Evolutionary conservation across 2,329 filamentous ascomycete species (phyloP), one percentile per base, ranked within the genome.

Genomic region (Phialocephala sp.): DNA sequence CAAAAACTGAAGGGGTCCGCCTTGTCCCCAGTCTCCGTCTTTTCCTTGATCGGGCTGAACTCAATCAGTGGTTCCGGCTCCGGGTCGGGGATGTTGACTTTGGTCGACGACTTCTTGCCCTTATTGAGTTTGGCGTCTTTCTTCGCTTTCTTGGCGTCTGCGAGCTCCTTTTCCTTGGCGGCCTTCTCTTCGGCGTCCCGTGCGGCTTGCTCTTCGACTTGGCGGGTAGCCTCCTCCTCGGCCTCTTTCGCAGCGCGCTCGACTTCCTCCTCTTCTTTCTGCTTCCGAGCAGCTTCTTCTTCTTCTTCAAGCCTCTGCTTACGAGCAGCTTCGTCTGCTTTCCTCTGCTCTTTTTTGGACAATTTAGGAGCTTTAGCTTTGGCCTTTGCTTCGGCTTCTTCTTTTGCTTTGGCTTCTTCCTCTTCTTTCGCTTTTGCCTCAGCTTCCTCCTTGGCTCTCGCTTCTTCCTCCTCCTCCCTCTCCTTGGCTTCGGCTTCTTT

Each of bases 1-100:
- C 85, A 88, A 78, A 87, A 87, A 71, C 82, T 82, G 75, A 87
- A 88, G 0, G 83, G 69, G 45, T 71, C 69, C 8, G 68, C 54
- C 62, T 71, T 74, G 47, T 74, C 72, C 32, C 68, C 68, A 27
- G 69, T 67, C 11, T 70, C 76, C 35, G 77, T 74, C 71, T 78
- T 73, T 61, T 80, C 77, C 20, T 77, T 71, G 20, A 76, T 77
- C 54, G 81, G 74, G 64, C 76, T 76, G 41, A 75, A 47, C 54
- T 72, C 71, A 22, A 71, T 71, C 24, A 71, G 60, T 37, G 67
- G 59, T 20, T 70, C 72, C 32, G 67, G 59, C 24, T 70, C 72
- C 24, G 63, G 63, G 39, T 69, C 75, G 18, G 73, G 66, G 50
- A 68, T 72, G 39, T 65, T 61, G 67, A 66, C 20, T 72, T 65